A percentile compares a stretch with the other conserved stretches of the same genome.
phyloP scores from a whole-genome alignment of 2,329 filamentous ascomycete species.

The Hymenoscyphus repandus region DNA sequence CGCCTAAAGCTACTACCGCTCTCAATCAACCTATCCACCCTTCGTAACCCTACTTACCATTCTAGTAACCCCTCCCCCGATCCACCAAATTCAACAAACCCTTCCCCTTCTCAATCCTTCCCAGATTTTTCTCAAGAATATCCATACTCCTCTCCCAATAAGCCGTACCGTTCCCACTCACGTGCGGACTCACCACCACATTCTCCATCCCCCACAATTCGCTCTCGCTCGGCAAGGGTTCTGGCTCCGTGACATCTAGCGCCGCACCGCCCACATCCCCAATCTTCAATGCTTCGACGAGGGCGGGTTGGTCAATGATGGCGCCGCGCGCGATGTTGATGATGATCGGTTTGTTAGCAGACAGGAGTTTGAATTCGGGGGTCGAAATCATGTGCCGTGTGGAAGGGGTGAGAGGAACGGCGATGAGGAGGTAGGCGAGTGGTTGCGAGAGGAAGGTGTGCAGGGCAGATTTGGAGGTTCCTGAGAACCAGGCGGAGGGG shows the following conservation, averaged over 20 bases:
- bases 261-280: slow-evolving; percentile 55
- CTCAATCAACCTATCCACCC: no score
- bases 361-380: slow-evolving; percentile 33
- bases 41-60: no score
- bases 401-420: slow-evolving; percentile 33
- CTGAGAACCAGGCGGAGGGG: slow-evolving; percentile 34
- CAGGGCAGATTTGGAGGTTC: slow-evolving; percentile 28
- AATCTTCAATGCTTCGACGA: slow-evolving; percentile 47
- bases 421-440: slow-evolving; percentile 35
- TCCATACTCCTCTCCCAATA: slow-evolving; percentile 54
- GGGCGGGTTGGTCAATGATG: slow-evolving; percentile 54
- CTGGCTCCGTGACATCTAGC: slow-evolving; percentile 64
- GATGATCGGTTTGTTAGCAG: slow-evolving; percentile 44
- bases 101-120: slow-evolving; percentile 45
- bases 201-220: slow-evolving; percentile 59
- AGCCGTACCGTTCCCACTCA: slow-evolving; percentile 48
- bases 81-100: slow-evolving; percentile 57
- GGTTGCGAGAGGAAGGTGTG: slow-evolving; percentile 33
- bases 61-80: slow-evolving; percentile 56
- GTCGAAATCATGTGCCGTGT: slow-evolving; percentile 37
- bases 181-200: slow-evolving; percentile 59
- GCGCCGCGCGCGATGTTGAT: slow-evolving; percentile 60
- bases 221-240: slow-evolving; percentile 55
- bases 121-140: slow-evolving; percentile 53
- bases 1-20: no score